These are phyloP conservation scores for Calonectria pseudoreteaudii DNA, from an alignment of 2,329 filamentous ascomycete species.

Conservation along the genomic window DNA sequence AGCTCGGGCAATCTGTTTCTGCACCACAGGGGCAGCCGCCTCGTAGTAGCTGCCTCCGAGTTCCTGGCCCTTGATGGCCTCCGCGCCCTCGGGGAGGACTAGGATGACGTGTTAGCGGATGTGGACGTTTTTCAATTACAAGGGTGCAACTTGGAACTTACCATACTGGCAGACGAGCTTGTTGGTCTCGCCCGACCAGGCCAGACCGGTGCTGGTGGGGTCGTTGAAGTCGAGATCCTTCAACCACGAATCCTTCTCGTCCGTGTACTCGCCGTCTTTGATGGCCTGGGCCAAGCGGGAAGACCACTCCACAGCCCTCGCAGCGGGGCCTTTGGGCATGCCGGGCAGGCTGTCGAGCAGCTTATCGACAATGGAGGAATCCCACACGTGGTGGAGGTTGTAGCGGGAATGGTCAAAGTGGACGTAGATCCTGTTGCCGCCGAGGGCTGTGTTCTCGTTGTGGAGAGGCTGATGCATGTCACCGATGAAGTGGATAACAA, in stretches of 20 bases:
- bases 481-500: conserved; percentile 75
- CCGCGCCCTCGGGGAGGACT: conserved; percentile 72
- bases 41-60: conserved; percentile 73
- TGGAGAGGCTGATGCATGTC: conserved; percentile 79
- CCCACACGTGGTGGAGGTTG: conserved; percentile 82
- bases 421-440: conserved; percentile 77
- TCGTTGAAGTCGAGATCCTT: conserved; percentile 67
- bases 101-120: conserved; percentile 34
- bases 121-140: background rate
- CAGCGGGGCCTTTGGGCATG: conserved; percentile 60
- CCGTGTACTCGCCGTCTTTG: conserved; percentile 64
- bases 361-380: conserved; percentile 76
- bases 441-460: conserved; percentile 71
- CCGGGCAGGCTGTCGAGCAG: conserved; percentile 67
- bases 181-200: conserved; percentile 75
- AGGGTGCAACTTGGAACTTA: conserved; percentile 48
- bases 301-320: conserved; percentile 67
- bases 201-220: conserved; percentile 66
- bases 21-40: conserved; percentile 71
- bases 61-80: conserved; percentile 69
- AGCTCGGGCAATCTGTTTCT: conserved; percentile 75
- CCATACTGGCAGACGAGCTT: conserved; percentile 71
- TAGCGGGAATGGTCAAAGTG: conserved; percentile 66
- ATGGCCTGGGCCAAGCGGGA: conserved; percentile 67
- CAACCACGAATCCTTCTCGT: conserved; percentile 65